Base-by-base conservation (phyloP, 78 protist species). In the Dictyostelium discoideum region DNA sequence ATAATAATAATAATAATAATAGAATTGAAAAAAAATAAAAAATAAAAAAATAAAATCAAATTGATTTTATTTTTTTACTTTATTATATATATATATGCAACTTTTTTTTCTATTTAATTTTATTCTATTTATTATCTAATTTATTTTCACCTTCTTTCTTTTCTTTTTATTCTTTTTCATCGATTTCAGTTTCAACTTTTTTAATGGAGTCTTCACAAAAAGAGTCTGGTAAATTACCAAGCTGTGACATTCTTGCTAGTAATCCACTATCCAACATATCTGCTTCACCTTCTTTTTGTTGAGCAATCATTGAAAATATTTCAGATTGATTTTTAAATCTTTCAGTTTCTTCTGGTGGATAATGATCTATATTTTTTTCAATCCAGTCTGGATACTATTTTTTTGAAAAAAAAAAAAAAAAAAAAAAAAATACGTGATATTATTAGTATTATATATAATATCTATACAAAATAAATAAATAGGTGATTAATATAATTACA, bases 351-450 rank as follows among this genome's bases (percentile, higher is more conserved):
- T 81, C 87, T 60, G 94, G 50, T 20, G 85, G 26, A 67, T 89
- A 89, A 22, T 81, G 81, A 81, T 67, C 60, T 40, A 69, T 79
- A 69, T 89, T 89, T 13, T 48, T 84, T 57, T 89, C 94, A 81
- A 89, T 89, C 94, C 94, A 89, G 48, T 42, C 29, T 65, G 94
- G 94, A 60, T 81, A 89, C 94, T 87, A 13, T 50, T 26, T 48
- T 5, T 44, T 11, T 44, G 5, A 48, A 26, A n/a, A 13, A 22
- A 14, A 72, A 63, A 63, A 63, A 0, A 32, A 16, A 3, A 42
- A 37, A 69, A n/a, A 85, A 37, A 46, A 18, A 32, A 32, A 32
- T n/a, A n/a, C n/a, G 65, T 40, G 44, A 65, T 54, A 67, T 54
- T 24, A 24, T 54, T 24, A 24, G 24, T 79, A 1, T 72, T 72